These are phyloP conservation scores for Alternaria solani DNA, from an alignment of 2,329 filamentous ascomycete species.

Conservation along the genomic window DNA sequence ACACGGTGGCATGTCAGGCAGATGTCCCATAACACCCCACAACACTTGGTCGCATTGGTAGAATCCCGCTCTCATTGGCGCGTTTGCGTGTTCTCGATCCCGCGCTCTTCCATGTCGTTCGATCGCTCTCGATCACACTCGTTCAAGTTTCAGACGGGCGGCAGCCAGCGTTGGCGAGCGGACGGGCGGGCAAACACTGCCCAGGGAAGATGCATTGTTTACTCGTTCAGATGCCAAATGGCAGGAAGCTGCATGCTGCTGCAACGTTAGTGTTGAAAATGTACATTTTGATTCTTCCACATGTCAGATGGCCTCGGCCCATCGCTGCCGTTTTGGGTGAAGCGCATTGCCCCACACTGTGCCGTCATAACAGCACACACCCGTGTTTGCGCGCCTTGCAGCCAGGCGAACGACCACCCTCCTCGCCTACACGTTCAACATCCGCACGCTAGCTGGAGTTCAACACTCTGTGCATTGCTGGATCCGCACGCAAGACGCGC, in stretches of 20 bases:
- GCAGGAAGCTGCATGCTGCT: neutral
- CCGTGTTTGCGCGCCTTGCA: constrained; percentile 11
- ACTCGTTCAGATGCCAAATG: neutral
- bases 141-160: neutral
- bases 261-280: constrained; percentile 1
- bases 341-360: constrained; percentile 17
- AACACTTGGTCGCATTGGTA: neutral
- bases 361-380: constrained; percentile 14
- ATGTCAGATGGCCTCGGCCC: constrained; percentile 12
- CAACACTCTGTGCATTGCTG: constrained; percentile 44
- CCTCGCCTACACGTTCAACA: constrained; percentile 28
- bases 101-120: constrained; percentile 7
- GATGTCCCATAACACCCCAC: constrained; percentile 5
- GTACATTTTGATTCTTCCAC: neutral
- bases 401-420: constrained; percentile 12
- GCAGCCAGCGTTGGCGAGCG: neutral
- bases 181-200: neutral
- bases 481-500: constrained; percentile 4
- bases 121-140: constrained; percentile 3
- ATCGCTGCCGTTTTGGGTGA: constrained; percentile 11
- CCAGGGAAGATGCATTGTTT: neutral
- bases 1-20: constrained; percentile 11
- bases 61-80: constrained; percentile 8
- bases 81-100: constrained; percentile 2
- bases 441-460: constrained; percentile 42